phyloP scores from a whole-genome alignment of 2,329 filamentous ascomycete species.

The Fusarium keratoplasticum region DNA sequence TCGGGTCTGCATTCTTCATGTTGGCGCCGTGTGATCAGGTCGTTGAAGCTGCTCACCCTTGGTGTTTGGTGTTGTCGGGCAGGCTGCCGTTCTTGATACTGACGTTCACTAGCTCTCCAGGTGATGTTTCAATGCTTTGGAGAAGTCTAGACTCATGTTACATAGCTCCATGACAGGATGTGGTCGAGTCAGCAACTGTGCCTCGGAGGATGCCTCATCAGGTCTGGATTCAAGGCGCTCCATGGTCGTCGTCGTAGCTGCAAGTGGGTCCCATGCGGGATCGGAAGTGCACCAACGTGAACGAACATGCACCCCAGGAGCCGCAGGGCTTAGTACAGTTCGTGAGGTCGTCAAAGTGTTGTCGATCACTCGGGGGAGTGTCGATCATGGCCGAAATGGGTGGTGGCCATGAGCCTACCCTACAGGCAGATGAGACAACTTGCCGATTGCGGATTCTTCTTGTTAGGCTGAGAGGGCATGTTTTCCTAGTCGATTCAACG shows the following conservation, averaged over 20 bases:
- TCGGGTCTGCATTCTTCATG: not conserved
- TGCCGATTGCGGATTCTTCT: not conserved
- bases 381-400: constrained; percentile 2
- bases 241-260: not conserved
- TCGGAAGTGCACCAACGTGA: not conserved
- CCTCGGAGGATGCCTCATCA: not conserved
- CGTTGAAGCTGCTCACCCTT: not conserved
- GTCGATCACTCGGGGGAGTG: not conserved
- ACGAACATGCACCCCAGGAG: not conserved
- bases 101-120: not conserved
- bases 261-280: not conserved
- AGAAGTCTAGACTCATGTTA: not conserved
- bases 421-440: not conserved
- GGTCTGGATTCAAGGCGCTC: not conserved
- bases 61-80: not conserved
- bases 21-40: not conserved
- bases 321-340: not conserved
- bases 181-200: not conserved
- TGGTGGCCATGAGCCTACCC: not conserved
- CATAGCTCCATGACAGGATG: not conserved
- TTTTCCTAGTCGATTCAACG: not conserved
- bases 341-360: not conserved
- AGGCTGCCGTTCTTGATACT: not conserved
- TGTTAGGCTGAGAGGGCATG: not conserved
- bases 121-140: not conserved